Evolutionary conservation across 2,329 filamentous ascomycete genomes (phyloP), one percentile per base, ranked within the genome.

Genomic region (Exserohilum rostratum): DNA sequence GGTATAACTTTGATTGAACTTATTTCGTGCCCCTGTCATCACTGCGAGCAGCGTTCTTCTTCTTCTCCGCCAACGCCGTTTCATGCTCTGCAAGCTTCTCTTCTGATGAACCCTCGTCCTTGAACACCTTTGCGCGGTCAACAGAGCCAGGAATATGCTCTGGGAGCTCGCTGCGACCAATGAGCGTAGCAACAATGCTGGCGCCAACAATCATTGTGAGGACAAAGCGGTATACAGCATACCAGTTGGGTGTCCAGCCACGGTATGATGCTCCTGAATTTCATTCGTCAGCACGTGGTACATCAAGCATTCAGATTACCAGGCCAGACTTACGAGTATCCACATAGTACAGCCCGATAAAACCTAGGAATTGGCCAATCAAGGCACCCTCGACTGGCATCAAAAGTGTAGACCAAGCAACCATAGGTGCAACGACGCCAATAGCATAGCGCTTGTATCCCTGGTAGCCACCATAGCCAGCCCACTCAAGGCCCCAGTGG

Each of bases 401-500:
- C 44, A 96, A 80, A 30, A 96, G 83, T 10, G 93, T 96, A 3
- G 93, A 92, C 93, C 93, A 97, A 42, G 93, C 93, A 18, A 95
- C 79, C 40, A 89, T 85, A 1, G 93, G 88, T 5, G 91, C 88
- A 40, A 90, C 72, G 12, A 96, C 86, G 65, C 93, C 93, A 62
- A 92, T 86, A n/a, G 86, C 86, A 73, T 96, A 97, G 59, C 93
- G 89, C 66, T 86, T 86, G 66, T 89, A 90, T 48, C 90, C 89
- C 53, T 90, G 87, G 58, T 83, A 67, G 69, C 85, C 76, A 76
- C 87, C 78, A 74, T 82, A 87, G 78, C 88, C 79, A 46, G 90
- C 90, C 74, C 88, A 96, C 77, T 96, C 92, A 15, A 96, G 82
- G 51, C 93, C 93, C 90, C 93, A 97, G 77, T 97, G 93, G 68